Conservation (phyloP, 2,329 filamentous ascomycete genomes). For the Aureobasidium sp. region DNA sequence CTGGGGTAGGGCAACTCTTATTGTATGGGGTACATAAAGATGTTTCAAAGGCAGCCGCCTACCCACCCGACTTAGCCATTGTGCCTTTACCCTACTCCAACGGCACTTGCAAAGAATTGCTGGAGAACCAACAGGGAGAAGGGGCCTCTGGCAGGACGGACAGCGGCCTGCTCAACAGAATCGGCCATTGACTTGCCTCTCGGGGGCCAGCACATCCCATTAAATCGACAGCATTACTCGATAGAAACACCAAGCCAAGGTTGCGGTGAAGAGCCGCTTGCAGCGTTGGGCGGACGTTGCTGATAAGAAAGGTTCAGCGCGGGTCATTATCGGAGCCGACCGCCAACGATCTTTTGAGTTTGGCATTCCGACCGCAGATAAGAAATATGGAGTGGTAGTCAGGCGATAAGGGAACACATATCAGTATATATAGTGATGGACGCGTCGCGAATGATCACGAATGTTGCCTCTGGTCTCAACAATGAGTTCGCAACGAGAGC, state of each 20-base stretch:
- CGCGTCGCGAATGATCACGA: too few species aligned
- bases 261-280: constrained; percentile 1
- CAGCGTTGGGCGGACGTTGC: constrained; percentile 12
- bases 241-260: constrained; percentile 13
- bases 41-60: background rate
- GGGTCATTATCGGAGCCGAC: constrained; percentile 7
- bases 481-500: background rate
- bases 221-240: constrained; percentile 13
- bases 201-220: background rate
- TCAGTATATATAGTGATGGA: background rate
- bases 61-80: background rate
- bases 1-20: constrained; percentile 14
- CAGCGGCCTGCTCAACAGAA: background rate
- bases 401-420: background rate
- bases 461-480: background rate
- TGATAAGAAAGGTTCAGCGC: constrained; percentile 7
- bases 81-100: background rate
- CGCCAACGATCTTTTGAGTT: background rate
- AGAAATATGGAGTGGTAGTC: background rate
- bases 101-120: background rate
- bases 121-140: background rate
- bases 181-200: constrained; percentile 3
- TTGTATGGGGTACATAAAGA: constrained; percentile 11
- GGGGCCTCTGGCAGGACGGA: background rate
- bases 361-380: constrained; percentile 4